Evolutionary conservation across 192 early-diverging fungal species (phyloP).

Genomic region (Umbelopsis vinacea): DNA sequence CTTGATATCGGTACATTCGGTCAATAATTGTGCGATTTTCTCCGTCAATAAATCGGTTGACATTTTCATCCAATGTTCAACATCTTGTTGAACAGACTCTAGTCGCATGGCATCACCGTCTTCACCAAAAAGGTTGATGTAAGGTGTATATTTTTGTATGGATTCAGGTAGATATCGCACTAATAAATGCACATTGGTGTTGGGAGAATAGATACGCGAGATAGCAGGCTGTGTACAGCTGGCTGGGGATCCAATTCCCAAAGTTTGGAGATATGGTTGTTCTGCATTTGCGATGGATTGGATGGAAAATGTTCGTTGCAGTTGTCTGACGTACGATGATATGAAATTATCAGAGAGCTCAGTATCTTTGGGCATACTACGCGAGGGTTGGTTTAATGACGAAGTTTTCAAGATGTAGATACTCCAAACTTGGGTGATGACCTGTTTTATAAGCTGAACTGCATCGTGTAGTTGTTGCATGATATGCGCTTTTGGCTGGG

Average conservation of each 20-base stretch:
- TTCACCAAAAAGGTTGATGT: constrained; percentile 42
- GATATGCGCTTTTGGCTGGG: constrained; percentile 23
- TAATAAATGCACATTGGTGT: constrained; percentile 58
- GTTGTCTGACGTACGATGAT: neutral
- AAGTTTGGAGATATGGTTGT: neutral
- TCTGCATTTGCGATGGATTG: neutral
- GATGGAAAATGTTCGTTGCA: neutral
- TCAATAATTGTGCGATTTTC: constrained; percentile 30
- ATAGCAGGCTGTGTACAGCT: constrained; percentile 29
- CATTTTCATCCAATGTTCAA: neutral
- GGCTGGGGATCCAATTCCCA: constrained; percentile 14
- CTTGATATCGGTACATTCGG: constrained; percentile 34
- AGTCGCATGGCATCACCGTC: constrained; percentile 28
- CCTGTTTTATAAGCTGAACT: constrained; percentile 43
- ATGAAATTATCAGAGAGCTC: constrained; percentile 2
- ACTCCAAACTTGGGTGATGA: constrained; percentile 42
- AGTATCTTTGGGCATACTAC: neutral
- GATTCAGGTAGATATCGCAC: constrained; percentile 59
- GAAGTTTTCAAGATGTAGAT: constrained; percentile 20
- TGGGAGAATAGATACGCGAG: constrained; percentile 55
- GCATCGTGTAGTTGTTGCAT: constrained; percentile 46
- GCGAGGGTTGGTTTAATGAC: neutral
- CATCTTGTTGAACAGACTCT: constrained; percentile 25
- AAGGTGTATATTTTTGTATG: constrained; percentile 57
- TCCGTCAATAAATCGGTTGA: constrained; percentile 32